Evolutionary conservation across 306 rosid species (phyloP), one percentile per base, ranked within the genome.

Genomic region (Citrullus colocynthis): DNA sequence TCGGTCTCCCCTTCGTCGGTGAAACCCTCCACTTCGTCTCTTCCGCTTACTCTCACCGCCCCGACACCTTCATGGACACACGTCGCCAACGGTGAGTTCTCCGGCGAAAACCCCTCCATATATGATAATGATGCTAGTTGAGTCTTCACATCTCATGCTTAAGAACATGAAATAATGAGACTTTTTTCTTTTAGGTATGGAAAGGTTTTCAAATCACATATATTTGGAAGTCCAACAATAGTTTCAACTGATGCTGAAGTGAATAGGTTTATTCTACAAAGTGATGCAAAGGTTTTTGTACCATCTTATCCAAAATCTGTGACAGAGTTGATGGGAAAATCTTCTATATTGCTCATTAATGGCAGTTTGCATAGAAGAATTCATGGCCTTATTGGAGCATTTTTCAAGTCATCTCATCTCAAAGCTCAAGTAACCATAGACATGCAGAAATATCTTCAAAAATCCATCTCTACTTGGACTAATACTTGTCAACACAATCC

Each of bases 291-390:
- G 86, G 81, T 88, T 2, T 88, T 95, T 21, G 97, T 89, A 78
- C 69, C 93, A 49, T 90, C 93, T 80, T 95, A 95, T 78, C 99
- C 99, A 52, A 88, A 93, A 61, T 95, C 99, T 52, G 89, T 95
- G 84, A 88, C 91, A 52, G 91, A 95, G 78, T 82, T 95, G 66
- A 69, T 95, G 15, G 99, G 99, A 5, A 92, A 91, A 49, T 90
- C 93, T 83, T 95, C 97, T 5, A 41, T 95, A 72, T 58, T 95
- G 24, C 82, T 95, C 13, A 88, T 95, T 90, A 90, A 90, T 49
- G 99, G 99, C 2, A 21, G 57, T 9, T 89, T 95, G 2, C 99
- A 95, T 48, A 95, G 91, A 84, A 80, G 88, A 84, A 95, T 95
- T 95, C 97, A 95, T n/a, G 93, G 96, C 0, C 87, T 95, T 52